These are phyloP conservation scores for Solanum tarijense DNA, from an alignment of 257 asterid species.

Conservation along the genomic window DNA sequence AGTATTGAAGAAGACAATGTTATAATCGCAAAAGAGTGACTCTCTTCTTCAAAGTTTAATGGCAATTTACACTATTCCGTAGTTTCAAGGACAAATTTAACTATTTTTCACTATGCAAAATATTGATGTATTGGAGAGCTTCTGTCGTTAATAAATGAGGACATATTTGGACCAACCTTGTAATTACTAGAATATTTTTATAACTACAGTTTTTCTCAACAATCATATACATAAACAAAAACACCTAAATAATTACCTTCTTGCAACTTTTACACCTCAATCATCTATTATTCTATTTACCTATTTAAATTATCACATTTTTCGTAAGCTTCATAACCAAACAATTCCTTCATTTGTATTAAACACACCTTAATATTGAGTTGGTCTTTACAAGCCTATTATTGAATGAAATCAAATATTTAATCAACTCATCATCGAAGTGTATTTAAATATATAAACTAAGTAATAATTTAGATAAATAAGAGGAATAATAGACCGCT, in stretches of 20 bases:
- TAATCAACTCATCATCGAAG: background rate
- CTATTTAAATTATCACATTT: no score
- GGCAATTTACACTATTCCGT: background rate
- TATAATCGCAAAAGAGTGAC: no score
- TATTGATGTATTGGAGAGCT: background rate
- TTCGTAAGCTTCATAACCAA: background rate
- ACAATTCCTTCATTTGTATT: background rate
- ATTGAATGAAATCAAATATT: rapidly evolving
- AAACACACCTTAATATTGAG: background rate
- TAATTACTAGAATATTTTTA: background rate
- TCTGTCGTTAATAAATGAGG: background rate
- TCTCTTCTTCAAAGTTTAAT: no score
- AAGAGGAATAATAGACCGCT: rapidly evolving
- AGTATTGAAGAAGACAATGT: background rate
- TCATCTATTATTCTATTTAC: background rate
- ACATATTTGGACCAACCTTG: background rate
- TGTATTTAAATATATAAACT: background rate
- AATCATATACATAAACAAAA: background rate
- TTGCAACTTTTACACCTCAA: background rate
- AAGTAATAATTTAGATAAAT: background rate
- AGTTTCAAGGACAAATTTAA: no score
- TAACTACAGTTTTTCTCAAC: no score
- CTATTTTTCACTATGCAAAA: no score
- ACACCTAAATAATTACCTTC: background rate
- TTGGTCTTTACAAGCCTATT: rapidly evolving